phyloP scores from a whole-genome alignment of 495 filamentous ascomycete genomes.

The Xylaria sp. region DNA sequence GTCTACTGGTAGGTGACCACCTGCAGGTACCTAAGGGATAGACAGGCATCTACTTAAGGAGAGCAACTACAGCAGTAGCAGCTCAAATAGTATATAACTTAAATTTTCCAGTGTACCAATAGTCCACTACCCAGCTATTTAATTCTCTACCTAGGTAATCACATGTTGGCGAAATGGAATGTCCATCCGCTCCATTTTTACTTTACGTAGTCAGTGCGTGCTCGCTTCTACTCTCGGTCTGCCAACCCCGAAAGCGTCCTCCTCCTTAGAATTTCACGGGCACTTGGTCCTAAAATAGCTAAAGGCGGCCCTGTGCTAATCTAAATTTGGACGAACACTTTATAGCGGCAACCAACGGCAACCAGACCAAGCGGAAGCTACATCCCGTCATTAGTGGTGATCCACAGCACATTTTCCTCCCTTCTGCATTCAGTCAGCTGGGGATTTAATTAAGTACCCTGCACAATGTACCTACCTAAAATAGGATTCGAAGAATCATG shows the following conservation, averaged over 20 bases:
- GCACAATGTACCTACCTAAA: background rate
- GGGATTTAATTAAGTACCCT: background rate
- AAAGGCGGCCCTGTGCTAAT: constrained; percentile 1
- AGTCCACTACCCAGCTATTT: too few species aligned
- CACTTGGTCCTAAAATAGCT: background rate
- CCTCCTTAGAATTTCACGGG: background rate
- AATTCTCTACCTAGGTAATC: too few species aligned
- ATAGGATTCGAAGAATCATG: background rate
- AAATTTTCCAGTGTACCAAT: background rate
- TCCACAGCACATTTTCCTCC: background rate
- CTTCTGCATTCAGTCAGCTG: background rate
- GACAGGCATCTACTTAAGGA: background rate
- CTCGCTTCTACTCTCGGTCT: background rate
- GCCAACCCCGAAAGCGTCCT: background rate
- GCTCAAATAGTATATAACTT: background rate
- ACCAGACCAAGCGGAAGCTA: constrained; percentile 1
- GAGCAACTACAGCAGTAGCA: background rate
- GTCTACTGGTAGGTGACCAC: too few species aligned
- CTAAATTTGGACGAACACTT: background rate
- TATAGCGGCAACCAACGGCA: constrained; percentile 13
- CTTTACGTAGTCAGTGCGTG: background rate
- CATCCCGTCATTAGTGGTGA: constrained; percentile 22
- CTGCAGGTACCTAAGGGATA: background rate
- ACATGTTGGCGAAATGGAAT: background rate
- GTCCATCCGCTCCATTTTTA: background rate